Percentiles rank a stretch among this genome's conserved stretches.
Conservation (phyloP, 495 filamentous ascomycete genomes). For the Aspergillus hancockii region DNA sequence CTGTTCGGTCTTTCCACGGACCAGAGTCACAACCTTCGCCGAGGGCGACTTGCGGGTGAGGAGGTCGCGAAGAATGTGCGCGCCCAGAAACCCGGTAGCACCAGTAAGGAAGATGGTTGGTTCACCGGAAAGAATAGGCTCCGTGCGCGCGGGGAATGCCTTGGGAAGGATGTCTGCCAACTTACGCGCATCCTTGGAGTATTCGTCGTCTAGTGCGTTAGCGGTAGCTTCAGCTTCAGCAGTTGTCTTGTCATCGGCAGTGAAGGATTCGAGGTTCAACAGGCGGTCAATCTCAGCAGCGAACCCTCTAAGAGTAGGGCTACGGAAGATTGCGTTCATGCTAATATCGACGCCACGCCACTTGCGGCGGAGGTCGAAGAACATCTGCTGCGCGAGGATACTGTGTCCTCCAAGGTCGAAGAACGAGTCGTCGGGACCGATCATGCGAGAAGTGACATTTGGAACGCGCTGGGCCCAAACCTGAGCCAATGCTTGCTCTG, state of each 20-base stretch:
- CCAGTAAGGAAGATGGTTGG: conserved; percentile 82
- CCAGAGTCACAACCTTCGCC: conserved; percentile 73
- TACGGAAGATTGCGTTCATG: conserved; percentile 75
- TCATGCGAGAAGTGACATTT: conserved; percentile 54
- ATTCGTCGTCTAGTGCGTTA: conserved; percentile 54
- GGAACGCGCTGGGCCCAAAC: conserved; percentile 64
- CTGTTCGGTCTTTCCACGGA: conserved; percentile 63
- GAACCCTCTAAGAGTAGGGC: conserved; percentile 72
- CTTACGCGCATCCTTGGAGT: conserved; percentile 66
- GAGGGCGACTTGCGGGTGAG: conserved; percentile 58
- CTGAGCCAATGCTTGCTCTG: conserved; percentile 65
- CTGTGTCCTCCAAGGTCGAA: conserved; percentile 89
- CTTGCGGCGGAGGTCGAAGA: conserved; percentile 67
- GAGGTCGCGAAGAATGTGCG: conserved; percentile 76
- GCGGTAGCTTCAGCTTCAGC: conserved; percentile 23
- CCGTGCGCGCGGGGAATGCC: conserved; percentile 30
- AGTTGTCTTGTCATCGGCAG: conserved; percentile 32
- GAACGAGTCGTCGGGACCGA: conserved; percentile 70
- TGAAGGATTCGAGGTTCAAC: conserved; percentile 40
- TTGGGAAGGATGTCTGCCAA: conserved; percentile 52
- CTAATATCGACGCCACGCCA: conserved; percentile 65
- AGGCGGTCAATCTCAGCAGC: conserved; percentile 72
- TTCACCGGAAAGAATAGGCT: conserved; percentile 30
- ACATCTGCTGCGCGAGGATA: conserved; percentile 83
- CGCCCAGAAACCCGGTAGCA: conserved; percentile 88